Base-by-base conservation (phyloP, 1,139 yeast species). In the Suhomyces guaymorum region DNA sequence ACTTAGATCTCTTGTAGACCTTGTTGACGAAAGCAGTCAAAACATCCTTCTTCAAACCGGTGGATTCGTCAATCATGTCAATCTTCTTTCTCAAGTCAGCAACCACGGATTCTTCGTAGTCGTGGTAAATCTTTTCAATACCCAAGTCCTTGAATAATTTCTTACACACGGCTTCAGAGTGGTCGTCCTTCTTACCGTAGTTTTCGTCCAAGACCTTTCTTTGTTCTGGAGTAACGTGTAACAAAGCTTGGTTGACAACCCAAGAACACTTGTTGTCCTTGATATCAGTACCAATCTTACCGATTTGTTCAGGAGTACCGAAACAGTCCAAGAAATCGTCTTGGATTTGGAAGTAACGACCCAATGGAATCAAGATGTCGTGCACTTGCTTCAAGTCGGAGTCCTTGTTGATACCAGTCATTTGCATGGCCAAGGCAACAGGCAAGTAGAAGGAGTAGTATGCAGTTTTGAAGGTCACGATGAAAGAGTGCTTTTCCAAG, bases 181-280 rank as follows among this genome's bases (percentile, higher is more conserved):
- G 77, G 37, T 79, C 66, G 54, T 85, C 80, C 66, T 89, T 90
- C 54, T 78, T 73, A 50, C 98, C 99, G 60, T 94, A 94, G 70
- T 92, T 87, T 30, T 75, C 80, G 55, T 92, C 97, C 48, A 94
- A 76, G 7, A 84, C 46, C 52, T 73, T 61, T 62, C 97, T 83
- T 69, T 94, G 97, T 48, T 81, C 94, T 31, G 88, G 78, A 20
- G 78, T 73, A 34, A 80, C 94, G 50, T 81, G 71, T 59, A 83
- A 76, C 52, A 94, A 75, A 7, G 98, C 98, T 54, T 88, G 87
- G 73, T 92, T 92, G 54, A 94, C 78, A 42, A 94, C 82, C 99
- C 99, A 94, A 30, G 97, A 86, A 65, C 98, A 94, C 68, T 94
- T 94, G 77, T 94, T 94, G 64, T 94, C 99, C 69, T 87, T 87